Evolutionary conservation across 2,329 filamentous ascomycete genomes (phyloP).

Genomic region (Trichoderma asperellum): DNA sequence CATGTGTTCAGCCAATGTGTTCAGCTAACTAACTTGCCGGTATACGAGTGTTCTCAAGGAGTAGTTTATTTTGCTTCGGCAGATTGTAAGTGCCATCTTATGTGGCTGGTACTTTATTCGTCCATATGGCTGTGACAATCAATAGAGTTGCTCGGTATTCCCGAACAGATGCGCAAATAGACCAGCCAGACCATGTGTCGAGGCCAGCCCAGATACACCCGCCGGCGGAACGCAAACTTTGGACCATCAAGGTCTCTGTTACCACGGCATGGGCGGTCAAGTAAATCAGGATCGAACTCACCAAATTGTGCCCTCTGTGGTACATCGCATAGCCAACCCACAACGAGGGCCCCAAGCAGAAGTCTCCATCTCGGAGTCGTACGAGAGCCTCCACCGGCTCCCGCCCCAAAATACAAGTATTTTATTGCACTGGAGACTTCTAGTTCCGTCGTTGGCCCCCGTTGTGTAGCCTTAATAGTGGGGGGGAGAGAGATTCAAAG

Average conservation of each 20-base stretch:
- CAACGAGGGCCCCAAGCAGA: background rate
- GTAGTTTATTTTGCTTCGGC: background rate
- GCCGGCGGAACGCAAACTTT: conserved; percentile 6
- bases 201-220: background rate
- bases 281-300: background rate
- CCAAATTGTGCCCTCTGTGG: conserved; percentile 11
- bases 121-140: background rate
- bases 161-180: background rate
- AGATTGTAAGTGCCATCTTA: background rate
- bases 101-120: background rate
- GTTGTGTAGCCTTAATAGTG: conserved; percentile 17
- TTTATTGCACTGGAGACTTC: background rate
- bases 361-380: background rate
- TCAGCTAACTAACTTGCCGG: background rate
- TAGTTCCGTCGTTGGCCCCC: background rate
- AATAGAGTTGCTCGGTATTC: background rate
- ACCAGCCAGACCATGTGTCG: background rate
- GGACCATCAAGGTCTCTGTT: conserved; percentile 22
- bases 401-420: background rate
- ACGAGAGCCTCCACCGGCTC: conserved; percentile 3
- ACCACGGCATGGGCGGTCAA: conserved; percentile 21
- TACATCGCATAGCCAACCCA: conserved; percentile 21
- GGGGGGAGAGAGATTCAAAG: background rate
- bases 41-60: background rate
- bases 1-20: background rate